A percentile compares a stretch with the other conserved stretches of the same genome.
Conservation (phyloP, 176 grass and related monocot genomes). For the Oryza australiensis region DNA sequence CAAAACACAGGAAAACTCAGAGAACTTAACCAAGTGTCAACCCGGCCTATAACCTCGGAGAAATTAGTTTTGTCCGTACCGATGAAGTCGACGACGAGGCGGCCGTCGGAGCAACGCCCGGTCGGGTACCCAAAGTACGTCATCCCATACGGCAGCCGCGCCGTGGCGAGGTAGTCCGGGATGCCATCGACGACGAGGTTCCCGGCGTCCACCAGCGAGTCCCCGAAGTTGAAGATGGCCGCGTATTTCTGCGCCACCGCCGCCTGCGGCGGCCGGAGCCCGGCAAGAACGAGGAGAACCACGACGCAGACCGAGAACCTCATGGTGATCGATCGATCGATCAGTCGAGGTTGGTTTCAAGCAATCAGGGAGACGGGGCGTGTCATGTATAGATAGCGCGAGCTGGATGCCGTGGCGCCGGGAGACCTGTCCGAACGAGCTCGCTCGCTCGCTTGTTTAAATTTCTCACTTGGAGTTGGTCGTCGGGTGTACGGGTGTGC, state of each 20-base stretch:
- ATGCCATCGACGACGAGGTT: slow-evolving; percentile 76
- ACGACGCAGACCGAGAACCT: neutral
- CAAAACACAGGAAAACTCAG: neutral
- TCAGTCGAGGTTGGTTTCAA: slow-evolving; percentile 7
- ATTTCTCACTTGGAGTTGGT: slow-evolving; percentile 16
- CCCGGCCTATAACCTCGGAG: neutral
- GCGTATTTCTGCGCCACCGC: slow-evolving; percentile 54
- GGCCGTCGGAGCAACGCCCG: slow-evolving; percentile 82
- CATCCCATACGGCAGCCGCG: slow-evolving; percentile 67
- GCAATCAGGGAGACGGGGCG: neutral
- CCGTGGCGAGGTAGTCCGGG: slow-evolving; percentile 74
- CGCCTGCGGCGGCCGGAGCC: slow-evolving; percentile 1
- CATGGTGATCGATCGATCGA: slow-evolving; percentile 10
- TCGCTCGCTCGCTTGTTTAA: slow-evolving; percentile 22
- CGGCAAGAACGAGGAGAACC: slow-evolving; percentile 23
- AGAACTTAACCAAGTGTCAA: neutral
- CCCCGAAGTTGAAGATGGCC: slow-evolving; percentile 88
- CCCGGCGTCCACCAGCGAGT: slow-evolving; percentile 75
- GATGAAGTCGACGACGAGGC: slow-evolving; percentile 78
- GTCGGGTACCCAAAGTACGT: slow-evolving; percentile 80
- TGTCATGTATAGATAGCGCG: neutral
- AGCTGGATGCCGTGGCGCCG: neutral
- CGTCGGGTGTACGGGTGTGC: neutral
- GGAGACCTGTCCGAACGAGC: neutral
- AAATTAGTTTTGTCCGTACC: slow-evolving; percentile 21